phyloP scores from a whole-genome alignment of 2,329 filamentous ascomycete genomes.

The Beauveria bassiana region DNA sequence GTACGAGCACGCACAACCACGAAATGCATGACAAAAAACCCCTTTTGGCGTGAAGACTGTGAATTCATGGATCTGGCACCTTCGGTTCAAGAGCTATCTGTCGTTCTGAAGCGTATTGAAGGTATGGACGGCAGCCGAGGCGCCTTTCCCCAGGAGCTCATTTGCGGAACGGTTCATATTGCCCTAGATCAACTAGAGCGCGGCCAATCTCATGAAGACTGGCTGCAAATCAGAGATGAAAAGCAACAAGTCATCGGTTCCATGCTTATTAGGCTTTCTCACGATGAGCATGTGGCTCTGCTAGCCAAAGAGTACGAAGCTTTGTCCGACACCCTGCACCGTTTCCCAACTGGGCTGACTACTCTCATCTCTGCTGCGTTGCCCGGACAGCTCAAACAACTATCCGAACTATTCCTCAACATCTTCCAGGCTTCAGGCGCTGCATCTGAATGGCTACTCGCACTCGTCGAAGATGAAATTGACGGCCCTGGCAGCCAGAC shows the following conservation, averaged over 20 bases:
- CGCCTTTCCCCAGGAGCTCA: slow-evolving; percentile 39
- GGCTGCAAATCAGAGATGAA: slow-evolving; percentile 76
- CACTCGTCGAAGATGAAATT: slow-evolving; percentile 92
- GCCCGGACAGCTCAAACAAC: slow-evolving; percentile 65
- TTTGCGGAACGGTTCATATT: slow-evolving; percentile 72
- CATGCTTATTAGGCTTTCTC: slow-evolving; percentile 72
- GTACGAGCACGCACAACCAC: slow-evolving; percentile 67
- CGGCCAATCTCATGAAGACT: slow-evolving; percentile 74
- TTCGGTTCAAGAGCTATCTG: slow-evolving; percentile 58
- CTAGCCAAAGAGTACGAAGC: slow-evolving; percentile 78
- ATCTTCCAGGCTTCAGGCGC: slow-evolving; percentile 90
- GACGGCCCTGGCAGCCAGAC: slow-evolving; percentile 83
- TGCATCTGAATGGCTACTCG: slow-evolving; percentile 83
- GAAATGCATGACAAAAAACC: slow-evolving; percentile 62
- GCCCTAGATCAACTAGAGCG: slow-evolving; percentile 70
- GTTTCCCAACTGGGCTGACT: slow-evolving; percentile 76
- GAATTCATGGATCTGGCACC: slow-evolving; percentile 69
- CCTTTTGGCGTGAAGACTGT: slow-evolving; percentile 77
- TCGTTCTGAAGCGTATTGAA: slow-evolving; percentile 63
- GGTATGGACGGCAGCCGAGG: slow-evolving; percentile 15
- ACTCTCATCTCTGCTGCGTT: slow-evolving; percentile 75
- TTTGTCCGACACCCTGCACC: slow-evolving; percentile 75
- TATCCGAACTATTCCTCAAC: slow-evolving; percentile 82
- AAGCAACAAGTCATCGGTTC: slow-evolving; percentile 71
- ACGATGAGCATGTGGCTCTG: slow-evolving; percentile 85